Evolutionary conservation across 2,329 filamentous ascomycete species (phyloP).

Genomic region (Diaporthe sp.): DNA sequence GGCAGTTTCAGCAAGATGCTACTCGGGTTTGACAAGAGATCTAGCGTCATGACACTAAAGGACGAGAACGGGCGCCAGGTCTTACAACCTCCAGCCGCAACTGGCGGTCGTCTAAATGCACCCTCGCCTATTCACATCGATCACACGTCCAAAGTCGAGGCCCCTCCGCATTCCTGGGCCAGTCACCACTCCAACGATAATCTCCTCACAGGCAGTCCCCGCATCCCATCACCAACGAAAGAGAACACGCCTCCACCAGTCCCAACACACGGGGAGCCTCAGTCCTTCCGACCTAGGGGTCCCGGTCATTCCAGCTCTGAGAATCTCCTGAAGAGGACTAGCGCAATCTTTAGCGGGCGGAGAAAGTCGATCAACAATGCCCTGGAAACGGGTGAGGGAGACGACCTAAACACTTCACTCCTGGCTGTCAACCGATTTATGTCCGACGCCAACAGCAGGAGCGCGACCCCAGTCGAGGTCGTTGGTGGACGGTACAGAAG

Average conservation of each 20-base stretch:
- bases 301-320: slow-evolving; percentile 48
- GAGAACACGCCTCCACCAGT: slow-evolving; percentile 54
- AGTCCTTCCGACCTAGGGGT: slow-evolving; percentile 18
- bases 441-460: slow-evolving; percentile 43
- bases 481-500: slow-evolving; percentile 52
- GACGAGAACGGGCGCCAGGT: slow-evolving; percentile 54
- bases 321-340: slow-evolving; percentile 48
- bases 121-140: slow-evolving; percentile 65
- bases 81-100: slow-evolving; percentile 58
- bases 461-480: slow-evolving; percentile 45
- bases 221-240: slow-evolving; percentile 51
- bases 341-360: slow-evolving; percentile 47
- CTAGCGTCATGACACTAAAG: slow-evolving; percentile 63
- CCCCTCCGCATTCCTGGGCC: slow-evolving; percentile 64
- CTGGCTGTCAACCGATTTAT: slow-evolving; percentile 64
- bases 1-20: slow-evolving; percentile 72
- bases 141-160: slow-evolving; percentile 59
- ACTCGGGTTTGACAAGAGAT: slow-evolving; percentile 67
- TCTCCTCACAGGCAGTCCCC: slow-evolving; percentile 57
- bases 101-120: slow-evolving; percentile 59
- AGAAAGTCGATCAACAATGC: slow-evolving; percentile 46
- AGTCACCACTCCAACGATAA: slow-evolving; percentile 66
- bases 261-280: slow-evolving; percentile 52
- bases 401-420: slow-evolving; percentile 68
- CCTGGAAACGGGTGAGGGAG: slow-evolving; percentile 48